Evolutionary conservation across 2,329 filamentous ascomycete genomes (phyloP), one percentile per base, ranked within the genome.

Genomic region (Metarhizium brunneum): DNA sequence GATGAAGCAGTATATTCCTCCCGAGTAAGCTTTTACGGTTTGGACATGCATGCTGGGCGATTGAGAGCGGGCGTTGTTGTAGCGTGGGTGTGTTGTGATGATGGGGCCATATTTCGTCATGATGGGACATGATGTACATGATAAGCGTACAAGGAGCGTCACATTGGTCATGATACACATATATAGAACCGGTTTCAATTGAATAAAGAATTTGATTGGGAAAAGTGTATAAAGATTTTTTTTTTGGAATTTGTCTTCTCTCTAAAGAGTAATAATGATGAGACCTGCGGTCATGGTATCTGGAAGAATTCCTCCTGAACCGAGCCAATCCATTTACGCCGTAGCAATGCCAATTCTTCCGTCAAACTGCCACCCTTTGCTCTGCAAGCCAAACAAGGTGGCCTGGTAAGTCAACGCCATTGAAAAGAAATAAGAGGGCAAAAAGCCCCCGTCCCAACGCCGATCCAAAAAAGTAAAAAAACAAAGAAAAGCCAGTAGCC

Each of bases 1-100:
- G 58, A 80, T 92, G 60, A 81, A 81, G 61, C 89, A 88, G 0
- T 92, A 86, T 66, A 78, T 87, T 52, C 87, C 88, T 42, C 87
- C 88, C 1, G 73, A 73, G 66, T 73, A 64, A 54, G 35, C 35
- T 8, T 36, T 25, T 4, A 25, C 25, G 32, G 32, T 8, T 35
- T 35, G 32, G 32, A 11, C 6, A 35, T 35, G 32, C 32, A 35
- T 35, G 32, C 32, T 8, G 32, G 7, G 32, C 32, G 6, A 6
- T 40, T 16, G 38, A 16, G n/a, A 16, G 38, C 38, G 38, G 38
- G 38, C 38, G 10, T 40, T 40, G 38, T 40, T 16, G 38, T 16
- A 50, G 57, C 51, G 55, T 35, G 47, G 40, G 54, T 11, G 25
- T 45, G 47, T 51, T 20, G 29, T 45, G 32, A 35, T 35, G 32